These are phyloP conservation scores for Salix exigua DNA, from an alignment of 345 rosid species.

Conservation along the genomic window DNA sequence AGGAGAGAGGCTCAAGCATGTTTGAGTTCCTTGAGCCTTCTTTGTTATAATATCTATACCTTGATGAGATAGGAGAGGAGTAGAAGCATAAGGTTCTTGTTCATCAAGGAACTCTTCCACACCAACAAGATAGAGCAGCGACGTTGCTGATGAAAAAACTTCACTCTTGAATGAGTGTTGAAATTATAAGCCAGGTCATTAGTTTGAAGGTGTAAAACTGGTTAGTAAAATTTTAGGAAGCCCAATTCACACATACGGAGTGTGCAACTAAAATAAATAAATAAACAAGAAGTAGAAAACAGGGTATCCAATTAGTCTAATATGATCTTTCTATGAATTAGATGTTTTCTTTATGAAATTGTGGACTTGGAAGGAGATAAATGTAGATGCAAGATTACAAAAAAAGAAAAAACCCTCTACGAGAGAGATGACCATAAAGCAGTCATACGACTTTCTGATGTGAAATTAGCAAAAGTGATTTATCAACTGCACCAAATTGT, in stretches of 20 bases:
- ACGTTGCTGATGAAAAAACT: neutral
- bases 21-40: no score
- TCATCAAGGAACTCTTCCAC: conserved; percentile 56
- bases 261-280: no score
- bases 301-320: neutral
- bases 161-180: neutral
- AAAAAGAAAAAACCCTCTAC: neutral
- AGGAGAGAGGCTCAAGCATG: no score
- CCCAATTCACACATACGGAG: neutral
- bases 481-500: neutral
- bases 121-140: neutral
- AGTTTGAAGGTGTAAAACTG: neutral
- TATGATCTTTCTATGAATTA: neutral
- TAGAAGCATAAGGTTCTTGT: conserved; percentile 56
- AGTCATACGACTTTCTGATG: neutral
- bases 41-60: conserved; percentile 15
- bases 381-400: neutral
- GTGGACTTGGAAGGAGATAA: neutral
- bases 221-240: neutral
- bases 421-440: neutral
- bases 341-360: neutral
- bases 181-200: neutral
- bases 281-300: neutral
- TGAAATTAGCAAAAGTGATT: neutral
- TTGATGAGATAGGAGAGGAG: conserved; percentile 46